These are phyloP conservation scores for Penicillium sp. DNA, from an alignment of 2,329 filamentous ascomycete genomes.

Conservation along the genomic window DNA sequence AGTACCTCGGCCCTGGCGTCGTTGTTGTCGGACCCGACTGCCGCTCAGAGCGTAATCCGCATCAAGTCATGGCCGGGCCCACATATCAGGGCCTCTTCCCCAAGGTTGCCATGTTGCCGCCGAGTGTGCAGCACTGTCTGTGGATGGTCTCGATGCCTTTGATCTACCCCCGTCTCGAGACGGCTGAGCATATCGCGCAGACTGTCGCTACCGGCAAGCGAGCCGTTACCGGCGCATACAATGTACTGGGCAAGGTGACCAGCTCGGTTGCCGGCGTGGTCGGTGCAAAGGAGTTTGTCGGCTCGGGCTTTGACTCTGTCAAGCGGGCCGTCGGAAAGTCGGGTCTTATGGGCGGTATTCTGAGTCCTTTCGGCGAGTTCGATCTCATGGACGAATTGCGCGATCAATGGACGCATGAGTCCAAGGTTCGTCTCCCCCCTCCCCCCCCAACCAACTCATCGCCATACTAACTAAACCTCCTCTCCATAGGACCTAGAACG, in stretches of 20 bases:
- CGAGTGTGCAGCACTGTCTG: slow-evolving; percentile 92
- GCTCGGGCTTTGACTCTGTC: slow-evolving; percentile 88
- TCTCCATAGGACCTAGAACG: slow-evolving; percentile 76
- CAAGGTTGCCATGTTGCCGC: slow-evolving; percentile 86
- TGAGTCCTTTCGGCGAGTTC: slow-evolving; percentile 95
- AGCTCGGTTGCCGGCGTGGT: slow-evolving; percentile 94
- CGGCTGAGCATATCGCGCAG: slow-evolving; percentile 85
- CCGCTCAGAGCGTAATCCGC: slow-evolving; percentile 84
- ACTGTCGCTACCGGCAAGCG: slow-evolving; percentile 95
- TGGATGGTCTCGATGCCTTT: slow-evolving; percentile 94
- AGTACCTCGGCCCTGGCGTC: slow-evolving; percentile 88
- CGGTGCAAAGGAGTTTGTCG: slow-evolving; percentile 89
- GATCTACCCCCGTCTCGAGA: slow-evolving; percentile 87
- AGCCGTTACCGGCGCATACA: slow-evolving; percentile 94
- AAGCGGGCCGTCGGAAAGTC: slow-evolving; percentile 97
- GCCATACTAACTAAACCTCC: not conserved
- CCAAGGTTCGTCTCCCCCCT: slow-evolving; percentile 61
- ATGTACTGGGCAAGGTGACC: slow-evolving; percentile 91
- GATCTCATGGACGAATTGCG: slow-evolving; percentile 92
- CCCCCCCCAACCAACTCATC: not conserved
- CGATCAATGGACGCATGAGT: slow-evolving; percentile 98
- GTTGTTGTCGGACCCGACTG: slow-evolving; percentile 89
- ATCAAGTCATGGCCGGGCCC: slow-evolving; percentile 90
- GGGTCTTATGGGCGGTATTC: slow-evolving; percentile 90
- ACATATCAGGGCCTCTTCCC: slow-evolving; percentile 98